Conservation (phyloP, 768 basidiomycete species). For the Sarcodon aspratus region DNA sequence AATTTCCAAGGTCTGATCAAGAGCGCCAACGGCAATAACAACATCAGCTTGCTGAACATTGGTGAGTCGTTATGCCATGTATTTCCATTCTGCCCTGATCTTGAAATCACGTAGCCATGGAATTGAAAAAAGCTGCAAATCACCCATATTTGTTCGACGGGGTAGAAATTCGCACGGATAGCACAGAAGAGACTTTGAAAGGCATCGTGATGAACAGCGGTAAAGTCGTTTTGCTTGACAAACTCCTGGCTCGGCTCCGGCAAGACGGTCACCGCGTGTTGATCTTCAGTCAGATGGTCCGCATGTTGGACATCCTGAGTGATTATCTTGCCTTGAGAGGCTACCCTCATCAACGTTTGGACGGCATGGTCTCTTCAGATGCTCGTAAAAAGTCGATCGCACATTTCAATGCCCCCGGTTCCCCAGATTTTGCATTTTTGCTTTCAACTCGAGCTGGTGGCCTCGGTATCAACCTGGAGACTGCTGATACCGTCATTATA, state of each 20-base stretch:
- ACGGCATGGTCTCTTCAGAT: conserved; percentile 92
- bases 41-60: conserved; percentile 94
- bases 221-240: conserved; percentile 97
- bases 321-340: conserved; percentile 90
- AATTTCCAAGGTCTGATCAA: conserved; percentile 91
- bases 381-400: conserved; percentile 91
- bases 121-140: conserved; percentile 96
- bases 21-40: conserved; percentile 79
- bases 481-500: conserved; percentile 97
- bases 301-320: conserved; percentile 96
- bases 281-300: conserved; percentile 99
- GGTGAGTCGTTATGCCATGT: conserved; percentile 28
- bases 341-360: conserved; percentile 88
- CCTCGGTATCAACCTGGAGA: conserved; percentile 96
- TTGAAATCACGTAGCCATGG: conserved; percentile 60
- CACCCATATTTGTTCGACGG: conserved; percentile 98
- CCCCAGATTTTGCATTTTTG: conserved; percentile 93
- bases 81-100: conserved; percentile 1
- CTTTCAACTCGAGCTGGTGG: conserved; percentile 96
- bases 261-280: conserved; percentile 93
- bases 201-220: conserved; percentile 99
- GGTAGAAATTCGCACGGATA: conserved; percentile 58
- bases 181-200: conserved; percentile 75
- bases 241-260: conserved; percentile 81
- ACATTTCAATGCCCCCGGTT: conserved; percentile 90